Evolutionary conservation across 1,139 yeast species (phyloP), one percentile per base, ranked within the genome.

Genomic region (Wickerhamomyces sp.): DNA sequence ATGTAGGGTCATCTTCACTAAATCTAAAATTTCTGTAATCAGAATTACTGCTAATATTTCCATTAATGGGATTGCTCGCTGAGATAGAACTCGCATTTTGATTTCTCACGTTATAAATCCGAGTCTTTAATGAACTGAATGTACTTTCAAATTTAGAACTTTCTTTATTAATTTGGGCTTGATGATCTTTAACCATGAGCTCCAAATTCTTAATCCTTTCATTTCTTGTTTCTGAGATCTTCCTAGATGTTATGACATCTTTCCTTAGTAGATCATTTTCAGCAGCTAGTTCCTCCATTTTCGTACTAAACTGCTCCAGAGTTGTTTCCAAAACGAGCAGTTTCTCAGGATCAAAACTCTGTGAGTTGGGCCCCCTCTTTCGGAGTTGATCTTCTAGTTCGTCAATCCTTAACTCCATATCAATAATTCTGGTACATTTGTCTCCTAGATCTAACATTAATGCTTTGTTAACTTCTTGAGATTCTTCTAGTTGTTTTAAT

Each of bases 141-240:
- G 15, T 28, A 16, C 8, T 28, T 16, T 33, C 36, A 20, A 21
- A 22, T 26, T 21, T 28, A 15, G 33, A 4, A 28, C 4, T 28
- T 12, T 24, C 20, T 28, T 28, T 19, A 10, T 21, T 7, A 8
- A 18, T 13, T 30, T 69, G 64, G 19, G 59, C 52, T 47, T 78
- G 80, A 41, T 80, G 78, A 16, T 75, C 76, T 33, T 65, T 64
- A 38, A 84, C 63, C 21, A 76, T 59, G 15, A 57, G 52, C 49
- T 81, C 82, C 42, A 85, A 65, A 31, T 72, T 69, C 39, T 67
- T 66, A 35, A 84, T 82, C 36, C 85, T 72, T 41, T 69, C 71
- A 45, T 78, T 79, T 39, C 89, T 70, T 21, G 78, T 68, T 20
- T 74, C 80, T 26, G 82, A 71, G 38, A 83, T 70, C 51, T 76